Evolutionary conservation across 2,329 filamentous ascomycete genomes (phyloP), one percentile per base, ranked within the genome.

Genomic region (Bipolaris cookei): DNA sequence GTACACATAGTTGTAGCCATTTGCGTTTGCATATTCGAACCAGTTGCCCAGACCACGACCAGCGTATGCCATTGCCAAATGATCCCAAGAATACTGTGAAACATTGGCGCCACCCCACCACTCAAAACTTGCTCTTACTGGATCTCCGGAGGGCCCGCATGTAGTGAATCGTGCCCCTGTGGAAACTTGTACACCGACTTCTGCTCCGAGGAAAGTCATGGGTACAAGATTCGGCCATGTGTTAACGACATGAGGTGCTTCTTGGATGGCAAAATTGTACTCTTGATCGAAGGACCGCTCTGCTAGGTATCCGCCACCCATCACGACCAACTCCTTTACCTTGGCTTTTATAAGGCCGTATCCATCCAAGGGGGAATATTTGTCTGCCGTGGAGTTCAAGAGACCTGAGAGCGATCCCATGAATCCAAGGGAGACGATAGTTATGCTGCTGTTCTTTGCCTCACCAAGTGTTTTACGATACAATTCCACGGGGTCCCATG

Each of bases 231-330:
- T 71, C 3, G 73, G 68, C 81, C 82, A 84, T 32, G 67, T 76
- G 61, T 80, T 78, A 10, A 84, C 61, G 3, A 84, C 82, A 43
- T 80, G 77, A 1, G 75, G 54, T 0, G 79, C 69, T 54, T 81
- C 76, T 41, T 69, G 65, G 21, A 79, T 78, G 28, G 68, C 80
- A 59, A 84, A 84, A 65, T 85, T 84, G 67, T 74, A 84, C 51
- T 82, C 78, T 51, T 73, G 68, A 7, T 81, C 82, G 0, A 55
- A 10, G 14, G 52, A 38, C 6, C 21, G 39, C 13, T 44, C 38
- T 14, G 74, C 75, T 0, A 82, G 81, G 53, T 83, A 85, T 6
- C 55, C 67, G 11, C 83, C 83, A 21, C 83, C 83, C 82, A 84
- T 84, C 5, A 84, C 64, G 1, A 84, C 79, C 1, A 84, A 72